Evolutionary conservation across 345 rosid genomes (phyloP).

Genomic region (Geranium rotundifolium): DNA sequence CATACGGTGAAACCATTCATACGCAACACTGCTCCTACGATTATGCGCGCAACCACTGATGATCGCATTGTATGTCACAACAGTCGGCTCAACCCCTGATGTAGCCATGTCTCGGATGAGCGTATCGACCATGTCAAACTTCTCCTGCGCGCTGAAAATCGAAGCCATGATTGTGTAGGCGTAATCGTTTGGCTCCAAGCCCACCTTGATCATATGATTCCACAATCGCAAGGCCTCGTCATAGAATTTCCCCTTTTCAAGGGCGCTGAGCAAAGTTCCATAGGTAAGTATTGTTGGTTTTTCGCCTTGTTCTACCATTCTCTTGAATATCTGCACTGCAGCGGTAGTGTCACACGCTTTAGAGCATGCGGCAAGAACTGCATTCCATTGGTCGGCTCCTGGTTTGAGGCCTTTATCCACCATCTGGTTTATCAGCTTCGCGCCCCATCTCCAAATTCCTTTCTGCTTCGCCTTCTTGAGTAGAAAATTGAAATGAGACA

Average conservation of each 20-base stretch:
- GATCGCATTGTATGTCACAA: conserved; percentile 83
- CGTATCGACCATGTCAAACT: conserved; percentile 52
- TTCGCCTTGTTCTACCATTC: conserved; percentile 82
- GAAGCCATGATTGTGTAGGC: conserved; percentile 87
- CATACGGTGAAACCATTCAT: conserved; percentile 90
- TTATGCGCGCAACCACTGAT: conserved; percentile 58
- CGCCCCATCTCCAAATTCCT: conserved; percentile 91
- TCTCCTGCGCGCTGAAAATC: conserved; percentile 50
- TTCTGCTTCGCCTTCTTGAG: conserved; percentile 60
- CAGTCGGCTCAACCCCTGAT: conserved; percentile 55
- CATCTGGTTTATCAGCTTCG: conserved; percentile 71
- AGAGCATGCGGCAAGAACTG: conserved; percentile 86
- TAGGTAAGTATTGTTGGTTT: conserved; percentile 83
- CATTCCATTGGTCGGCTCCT: conserved; percentile 66
- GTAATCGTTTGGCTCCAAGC: conserved; percentile 54
- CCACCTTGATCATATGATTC: conserved; percentile 87
- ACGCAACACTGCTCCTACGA: conserved; percentile 53
- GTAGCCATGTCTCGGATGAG: conserved; percentile 56
- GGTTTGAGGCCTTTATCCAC: conserved; percentile 82
- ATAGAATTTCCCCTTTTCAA: conserved; percentile 80
- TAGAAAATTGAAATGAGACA: conserved; percentile 67
- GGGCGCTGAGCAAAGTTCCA: conserved; percentile 73
- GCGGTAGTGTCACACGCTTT: conserved; percentile 75
- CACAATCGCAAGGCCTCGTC: conserved; percentile 76
- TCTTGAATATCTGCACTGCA: conserved; percentile 65